phyloP scores from a whole-genome alignment of 2,329 filamentous ascomycete species.

The Fusarium heterosporum region DNA sequence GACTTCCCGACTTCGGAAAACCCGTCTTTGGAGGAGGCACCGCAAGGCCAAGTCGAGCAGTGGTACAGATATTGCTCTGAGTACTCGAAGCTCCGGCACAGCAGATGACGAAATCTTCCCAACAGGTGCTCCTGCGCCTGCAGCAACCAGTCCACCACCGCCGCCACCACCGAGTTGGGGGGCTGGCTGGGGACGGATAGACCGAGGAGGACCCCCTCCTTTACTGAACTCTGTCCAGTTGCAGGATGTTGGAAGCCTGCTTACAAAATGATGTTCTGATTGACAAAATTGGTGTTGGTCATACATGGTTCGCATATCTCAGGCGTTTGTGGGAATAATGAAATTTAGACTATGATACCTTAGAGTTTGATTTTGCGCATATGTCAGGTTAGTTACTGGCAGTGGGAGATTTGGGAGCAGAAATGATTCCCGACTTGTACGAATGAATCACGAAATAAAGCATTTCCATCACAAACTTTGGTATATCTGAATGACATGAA shows the following conservation, averaged over 20 bases:
- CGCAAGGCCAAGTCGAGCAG: conserved; percentile 47
- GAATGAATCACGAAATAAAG: conserved; percentile 39
- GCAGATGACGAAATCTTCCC: conserved; percentile 44
- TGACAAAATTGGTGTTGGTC: conserved; percentile 15
- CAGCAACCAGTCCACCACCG: conserved; percentile 20
- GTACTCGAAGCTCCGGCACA: conserved; percentile 48
- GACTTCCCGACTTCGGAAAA: conserved; percentile 38
- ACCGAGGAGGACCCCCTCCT: conserved; percentile 47
- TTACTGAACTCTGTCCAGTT: conserved; percentile 47
- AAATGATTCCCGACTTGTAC: conserved; percentile 31
- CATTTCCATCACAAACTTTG: conserved; percentile 14
- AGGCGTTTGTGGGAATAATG: conserved; percentile 43
- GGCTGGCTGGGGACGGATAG: conserved; percentile 50
- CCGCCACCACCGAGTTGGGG: conserved; percentile 48
- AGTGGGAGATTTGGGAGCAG: conserved; percentile 13
- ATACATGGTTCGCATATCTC: conserved; percentile 32
- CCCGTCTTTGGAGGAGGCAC: conserved; percentile 48
- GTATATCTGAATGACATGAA: not conserved
- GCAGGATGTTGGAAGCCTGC: conserved; percentile 52
- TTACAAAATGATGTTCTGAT: conserved; percentile 33
- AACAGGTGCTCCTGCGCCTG: conserved; percentile 27
- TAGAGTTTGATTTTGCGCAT: conserved; percentile 46
- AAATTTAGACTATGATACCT: conserved; percentile 49
- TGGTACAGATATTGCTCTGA: conserved; percentile 51
- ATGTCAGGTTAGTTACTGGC: conserved; percentile 27